Conservation (phyloP, 768 basidiomycete species). For the Trametopsis cervina region DNA sequence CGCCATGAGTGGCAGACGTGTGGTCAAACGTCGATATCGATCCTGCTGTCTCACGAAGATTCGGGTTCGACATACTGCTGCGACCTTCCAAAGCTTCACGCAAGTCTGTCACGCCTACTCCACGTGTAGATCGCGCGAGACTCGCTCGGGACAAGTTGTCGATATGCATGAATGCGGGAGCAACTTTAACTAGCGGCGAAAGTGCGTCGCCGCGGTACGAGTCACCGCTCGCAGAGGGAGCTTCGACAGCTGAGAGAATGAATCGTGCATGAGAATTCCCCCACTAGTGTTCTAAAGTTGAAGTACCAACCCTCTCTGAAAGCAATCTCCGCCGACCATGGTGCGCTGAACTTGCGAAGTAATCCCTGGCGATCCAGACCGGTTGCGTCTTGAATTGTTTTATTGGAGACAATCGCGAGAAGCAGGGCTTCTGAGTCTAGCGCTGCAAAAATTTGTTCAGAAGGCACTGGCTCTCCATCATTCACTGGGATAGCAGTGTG, state of each 20-base stretch:
- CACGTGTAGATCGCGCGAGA: slow-evolving; percentile 67
- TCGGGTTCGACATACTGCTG: slow-evolving; percentile 74
- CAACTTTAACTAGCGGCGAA: slow-evolving; percentile 71
- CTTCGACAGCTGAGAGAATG: slow-evolving; percentile 43
- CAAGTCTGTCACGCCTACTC: slow-evolving; percentile 82
- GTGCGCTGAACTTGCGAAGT: slow-evolving; percentile 41
- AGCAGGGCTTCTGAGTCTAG: slow-evolving; percentile 50
- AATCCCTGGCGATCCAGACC: slow-evolving; percentile 54
- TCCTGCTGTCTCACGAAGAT: slow-evolving; percentile 50
- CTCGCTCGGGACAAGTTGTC: slow-evolving; percentile 88
- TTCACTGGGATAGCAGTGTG: slow-evolving; percentile 34
- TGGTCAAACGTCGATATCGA: slow-evolving; percentile 78
- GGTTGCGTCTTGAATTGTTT: slow-evolving; percentile 53
- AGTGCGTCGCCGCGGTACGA: slow-evolving; percentile 56
- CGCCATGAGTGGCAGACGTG: slow-evolving; percentile 40
- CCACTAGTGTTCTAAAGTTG: background rate
- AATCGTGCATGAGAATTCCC: background rate
- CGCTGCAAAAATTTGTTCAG: slow-evolving; percentile 30
- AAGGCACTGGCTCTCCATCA: slow-evolving; percentile 7
- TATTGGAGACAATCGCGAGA: slow-evolving; percentile 44
- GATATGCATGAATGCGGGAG: slow-evolving; percentile 84
- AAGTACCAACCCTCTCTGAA: slow-evolving; percentile 64
- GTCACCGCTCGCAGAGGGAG: slow-evolving; percentile 41
- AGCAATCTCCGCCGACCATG: slow-evolving; percentile 74
- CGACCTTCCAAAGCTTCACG: slow-evolving; percentile 86